phyloP scores from a whole-genome alignment of 805 yeast species.

The Torulaspora franciscae region DNA sequence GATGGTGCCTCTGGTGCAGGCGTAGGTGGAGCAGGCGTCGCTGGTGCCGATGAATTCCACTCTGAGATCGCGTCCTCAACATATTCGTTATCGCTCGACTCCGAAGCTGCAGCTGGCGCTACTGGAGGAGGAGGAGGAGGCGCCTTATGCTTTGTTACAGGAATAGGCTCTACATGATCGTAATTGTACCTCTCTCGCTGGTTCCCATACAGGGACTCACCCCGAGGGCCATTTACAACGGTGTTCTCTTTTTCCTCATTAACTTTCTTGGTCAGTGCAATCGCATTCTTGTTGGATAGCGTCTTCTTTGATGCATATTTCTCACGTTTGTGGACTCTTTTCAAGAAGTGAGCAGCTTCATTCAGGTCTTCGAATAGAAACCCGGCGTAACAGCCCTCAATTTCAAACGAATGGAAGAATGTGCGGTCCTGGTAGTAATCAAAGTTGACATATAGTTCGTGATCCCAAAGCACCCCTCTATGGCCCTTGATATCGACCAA shows the following conservation, averaged over 20 bases:
- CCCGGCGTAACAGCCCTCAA: constrained; percentile 85
- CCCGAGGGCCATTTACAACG: constrained; percentile 67
- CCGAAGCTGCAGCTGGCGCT: constrained; percentile 26
- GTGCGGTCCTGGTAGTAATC: constrained; percentile 90
- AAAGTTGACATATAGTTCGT: constrained; percentile 83
- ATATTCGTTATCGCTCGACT: constrained; percentile 14
- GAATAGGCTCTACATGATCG: constrained; percentile 29
- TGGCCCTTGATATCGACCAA: constrained; percentile 78
- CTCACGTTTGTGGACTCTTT: constrained; percentile 66
- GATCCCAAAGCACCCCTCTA: constrained; percentile 94
- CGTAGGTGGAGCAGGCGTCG: constrained; percentile 16
- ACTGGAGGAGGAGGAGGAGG: constrained; percentile 45
- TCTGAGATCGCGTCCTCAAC: constrained; percentile 18
- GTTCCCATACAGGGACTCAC: constrained; percentile 29
- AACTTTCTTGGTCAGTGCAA: constrained; percentile 62
- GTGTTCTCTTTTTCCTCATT: constrained; percentile 52
- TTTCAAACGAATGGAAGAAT: constrained; percentile 90
- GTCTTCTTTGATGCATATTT: constrained; percentile 88
- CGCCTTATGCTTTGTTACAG: constrained; percentile 36
- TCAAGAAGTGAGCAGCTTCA: constrained; percentile 83
- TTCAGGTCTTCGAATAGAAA: constrained; percentile 79
- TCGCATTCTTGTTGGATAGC: constrained; percentile 77
- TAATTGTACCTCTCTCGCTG: constrained; percentile 33
- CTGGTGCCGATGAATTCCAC: constrained; percentile 22
- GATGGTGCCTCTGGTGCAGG: constrained; percentile 17